Conservation (phyloP, 768 basidiomycete genomes). For the Russula sp. region DNA sequence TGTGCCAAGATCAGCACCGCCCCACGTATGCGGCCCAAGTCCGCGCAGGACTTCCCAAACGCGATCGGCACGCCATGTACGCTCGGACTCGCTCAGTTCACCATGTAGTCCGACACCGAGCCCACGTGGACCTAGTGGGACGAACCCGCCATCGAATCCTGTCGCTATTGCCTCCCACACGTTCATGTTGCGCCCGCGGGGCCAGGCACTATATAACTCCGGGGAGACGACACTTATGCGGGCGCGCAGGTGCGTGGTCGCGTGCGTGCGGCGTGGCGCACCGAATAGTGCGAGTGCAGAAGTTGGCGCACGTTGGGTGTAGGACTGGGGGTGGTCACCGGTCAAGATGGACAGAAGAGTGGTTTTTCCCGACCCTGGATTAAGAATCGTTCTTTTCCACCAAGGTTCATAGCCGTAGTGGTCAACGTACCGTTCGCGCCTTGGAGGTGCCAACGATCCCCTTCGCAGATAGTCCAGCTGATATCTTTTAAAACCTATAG, state of each 20-base stretch:
- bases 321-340: conserved; percentile 95
- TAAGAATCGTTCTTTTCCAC: neutral
- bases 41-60: conserved; percentile 59
- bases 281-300: conserved; percentile 56
- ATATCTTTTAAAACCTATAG: conserved; percentile 70
- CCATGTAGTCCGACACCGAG: conserved; percentile 48
- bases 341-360: conserved; percentile 87
- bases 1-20: conserved; percentile 7
- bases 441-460: conserved; percentile 87
- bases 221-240: conserved; percentile 82
- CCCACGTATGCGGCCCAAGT: conserved; percentile 62
- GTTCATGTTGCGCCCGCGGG: conserved; percentile 60
- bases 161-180: conserved; percentile 83
- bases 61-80: conserved; percentile 42
- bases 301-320: conserved; percentile 52
- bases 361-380: conserved; percentile 86
- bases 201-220: conserved; percentile 90
- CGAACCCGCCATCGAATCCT: conserved; percentile 85
- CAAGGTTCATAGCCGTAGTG: neutral
- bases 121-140: conserved; percentile 45
- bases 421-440: conserved; percentile 72
- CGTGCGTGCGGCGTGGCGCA: conserved; percentile 56
- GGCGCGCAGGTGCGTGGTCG: conserved; percentile 64
- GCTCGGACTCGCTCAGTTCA: conserved; percentile 39
- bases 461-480: conserved; percentile 76